phyloP scores from a whole-genome alignment of 805 yeast genomes.

The Wickerhamiella occidentalis region DNA sequence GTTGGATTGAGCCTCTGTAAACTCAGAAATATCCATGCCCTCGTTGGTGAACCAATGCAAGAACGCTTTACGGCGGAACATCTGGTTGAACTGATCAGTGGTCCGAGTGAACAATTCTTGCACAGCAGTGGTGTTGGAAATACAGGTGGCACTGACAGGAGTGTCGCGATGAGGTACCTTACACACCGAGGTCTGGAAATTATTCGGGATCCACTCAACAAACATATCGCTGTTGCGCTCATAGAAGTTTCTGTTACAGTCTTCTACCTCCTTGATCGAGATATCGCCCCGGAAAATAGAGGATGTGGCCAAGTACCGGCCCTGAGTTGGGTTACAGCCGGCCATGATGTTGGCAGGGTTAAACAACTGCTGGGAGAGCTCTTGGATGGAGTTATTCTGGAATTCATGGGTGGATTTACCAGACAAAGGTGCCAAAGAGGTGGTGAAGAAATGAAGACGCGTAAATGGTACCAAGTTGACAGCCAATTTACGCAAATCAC shows the following conservation, averaged over 20 bases:
- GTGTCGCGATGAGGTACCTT: conserved; percentile 76
- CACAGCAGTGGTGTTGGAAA: conserved; percentile 86
- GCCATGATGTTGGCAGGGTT: conserved; percentile 94
- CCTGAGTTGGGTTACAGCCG: conserved; percentile 81
- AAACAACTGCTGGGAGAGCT: conserved; percentile 86
- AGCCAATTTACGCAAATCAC: conserved; percentile 84
- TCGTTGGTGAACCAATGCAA: conserved; percentile 92
- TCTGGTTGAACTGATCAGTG: conserved; percentile 78
- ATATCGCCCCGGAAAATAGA: conserved; percentile 92
- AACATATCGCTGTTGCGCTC: conserved; percentile 69
- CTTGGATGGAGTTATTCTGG: conserved; percentile 77
- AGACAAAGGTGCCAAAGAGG: conserved; percentile 86
- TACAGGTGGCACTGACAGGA: conserved; percentile 84
- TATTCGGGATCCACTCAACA: conserved; percentile 94
- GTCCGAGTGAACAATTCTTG: conserved; percentile 84
- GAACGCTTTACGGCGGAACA: conserved; percentile 91
- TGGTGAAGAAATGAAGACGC: conserved; percentile 89
- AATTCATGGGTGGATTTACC: conserved; percentile 70
- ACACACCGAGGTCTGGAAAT: conserved; percentile 88
- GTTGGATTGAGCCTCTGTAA: conserved; percentile 86
- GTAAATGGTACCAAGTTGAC: conserved; percentile 93
- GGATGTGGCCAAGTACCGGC: conserved; percentile 84
- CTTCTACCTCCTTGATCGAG: conserved; percentile 87
- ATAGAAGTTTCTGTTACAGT: conserved; percentile 78
- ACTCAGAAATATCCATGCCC: conserved; percentile 94